These are phyloP conservation scores for Aureobasidium leucospermi DNA, from an alignment of 2,329 filamentous ascomycete genomes.

Conservation along the genomic window DNA sequence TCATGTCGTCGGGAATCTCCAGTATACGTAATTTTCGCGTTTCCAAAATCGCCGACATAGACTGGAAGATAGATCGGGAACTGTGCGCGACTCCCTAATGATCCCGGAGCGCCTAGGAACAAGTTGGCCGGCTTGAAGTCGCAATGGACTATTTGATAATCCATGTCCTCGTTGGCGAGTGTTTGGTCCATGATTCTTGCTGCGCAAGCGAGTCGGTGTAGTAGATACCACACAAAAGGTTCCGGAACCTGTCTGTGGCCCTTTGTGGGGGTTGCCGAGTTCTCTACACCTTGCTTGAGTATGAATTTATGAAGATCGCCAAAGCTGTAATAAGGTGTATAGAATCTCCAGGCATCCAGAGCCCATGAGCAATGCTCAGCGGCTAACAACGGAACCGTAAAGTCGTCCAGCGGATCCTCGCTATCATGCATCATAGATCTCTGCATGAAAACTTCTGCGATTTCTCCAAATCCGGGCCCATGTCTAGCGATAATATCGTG, in stretches of 20 bases:
- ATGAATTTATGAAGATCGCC: neutral
- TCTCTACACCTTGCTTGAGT: neutral
- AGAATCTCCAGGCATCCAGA: slow-evolving; percentile 1
- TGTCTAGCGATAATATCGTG: neutral
- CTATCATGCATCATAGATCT: neutral
- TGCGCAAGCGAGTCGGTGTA: neutral
- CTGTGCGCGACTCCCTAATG: neutral
- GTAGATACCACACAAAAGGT: slow-evolving; percentile 6
- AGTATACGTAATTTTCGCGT: neutral
- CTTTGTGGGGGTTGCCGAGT: neutral
- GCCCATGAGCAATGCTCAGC: slow-evolving; percentile 3
- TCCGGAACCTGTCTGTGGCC: neutral
- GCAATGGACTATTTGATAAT: neutral
- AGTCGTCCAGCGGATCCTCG: neutral
- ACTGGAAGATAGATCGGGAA: neutral
- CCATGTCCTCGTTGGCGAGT: neutral
- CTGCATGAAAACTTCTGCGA: neutral
- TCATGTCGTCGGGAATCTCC: neutral
- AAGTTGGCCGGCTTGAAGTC: slow-evolving; percentile 6
- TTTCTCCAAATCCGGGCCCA: neutral
- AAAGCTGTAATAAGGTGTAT: neutral
- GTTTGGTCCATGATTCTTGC: neutral
- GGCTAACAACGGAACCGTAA: neutral
- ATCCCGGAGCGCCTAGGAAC: neutral
- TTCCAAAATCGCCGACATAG: slow-evolving; percentile 8